Evolutionary conservation across 306 rosid species (phyloP), one percentile per base, ranked within the genome.

Genomic region (Begonia masoniana): DNA sequence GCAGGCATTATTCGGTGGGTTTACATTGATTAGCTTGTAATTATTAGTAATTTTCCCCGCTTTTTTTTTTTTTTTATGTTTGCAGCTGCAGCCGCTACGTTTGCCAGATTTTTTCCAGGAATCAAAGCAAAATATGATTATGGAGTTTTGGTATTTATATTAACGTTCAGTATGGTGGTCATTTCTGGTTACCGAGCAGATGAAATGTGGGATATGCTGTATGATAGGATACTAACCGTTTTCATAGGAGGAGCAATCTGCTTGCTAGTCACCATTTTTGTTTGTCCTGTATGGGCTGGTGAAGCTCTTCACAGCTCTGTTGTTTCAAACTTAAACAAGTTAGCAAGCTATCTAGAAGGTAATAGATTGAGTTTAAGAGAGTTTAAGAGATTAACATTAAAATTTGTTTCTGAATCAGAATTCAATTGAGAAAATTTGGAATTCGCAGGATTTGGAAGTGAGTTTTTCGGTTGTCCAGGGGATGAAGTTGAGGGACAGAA

Each of bases 241-340:
- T 9, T 75, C 14, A 53, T 74, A 10, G 97, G 97, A 0, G 96
- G 72, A 51, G 73, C 85, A 16, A 57, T 79, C 9, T 85, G 96
- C 80, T 75, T 85, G 51, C 2, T 83, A 16, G 56, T 91, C 23
- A 73, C 94, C 57, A 64, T 75, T 8, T 81, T 71, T 36, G 47
- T 83, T 47, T 78, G 68, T 58, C 97, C 97, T 0, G 88, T 91
- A 2, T 91, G 97, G 97, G 96, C 97, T 5, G 97, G 96, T 17
- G 69, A 77, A 75, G 94, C 79, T 12, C 91, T 91, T 65, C 96
- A 85, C 58, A 78, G 76, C 5, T 71, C 80, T 52, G 57, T 83
- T 13, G 74, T 85, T 73, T 81, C 87, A 35, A 83, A 83, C 35
- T 41, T 83, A 13, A 72, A 78, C 47, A 85, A 83, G 65, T 79